Evolutionary conservation across 2,329 filamentous ascomycete genomes (phyloP).

Genomic region (Botrytis sinoallii): DNA sequence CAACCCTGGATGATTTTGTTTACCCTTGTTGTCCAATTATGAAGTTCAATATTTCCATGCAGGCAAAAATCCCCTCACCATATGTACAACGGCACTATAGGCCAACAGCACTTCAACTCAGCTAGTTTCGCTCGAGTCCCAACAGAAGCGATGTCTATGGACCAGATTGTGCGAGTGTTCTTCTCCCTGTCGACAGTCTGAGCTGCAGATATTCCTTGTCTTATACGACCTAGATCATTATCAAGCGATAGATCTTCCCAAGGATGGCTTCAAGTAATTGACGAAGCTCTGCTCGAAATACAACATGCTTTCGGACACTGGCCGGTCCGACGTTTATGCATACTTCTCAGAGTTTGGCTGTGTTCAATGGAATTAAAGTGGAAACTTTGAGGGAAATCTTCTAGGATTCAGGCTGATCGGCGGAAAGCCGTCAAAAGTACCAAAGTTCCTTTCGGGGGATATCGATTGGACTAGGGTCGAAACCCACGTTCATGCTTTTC

Average conservation of each 20-base stretch:
- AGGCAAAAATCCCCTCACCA: background rate
- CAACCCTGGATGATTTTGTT: background rate
- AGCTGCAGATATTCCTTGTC: background rate
- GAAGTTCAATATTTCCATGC: slow-evolving; percentile 10
- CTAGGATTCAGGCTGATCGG: background rate
- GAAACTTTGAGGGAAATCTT: slow-evolving; percentile 3
- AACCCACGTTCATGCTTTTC: slow-evolving; percentile 8
- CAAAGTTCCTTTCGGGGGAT: background rate
- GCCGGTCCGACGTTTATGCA: background rate
- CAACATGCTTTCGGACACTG: background rate
- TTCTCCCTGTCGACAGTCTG: slow-evolving; percentile 2
- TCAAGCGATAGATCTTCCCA: slow-evolving; percentile 16
- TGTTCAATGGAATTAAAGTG: background rate
- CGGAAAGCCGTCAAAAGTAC: background rate
- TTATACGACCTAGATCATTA: slow-evolving; percentile 10
- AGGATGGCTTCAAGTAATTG: background rate
- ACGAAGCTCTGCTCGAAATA: background rate
- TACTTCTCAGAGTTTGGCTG: background rate
- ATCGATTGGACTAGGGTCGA: background rate
- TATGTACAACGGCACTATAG: background rate
- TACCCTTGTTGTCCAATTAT: slow-evolving; percentile 11
- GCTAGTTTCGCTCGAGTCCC: background rate
- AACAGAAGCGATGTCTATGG: slow-evolving; percentile 6
- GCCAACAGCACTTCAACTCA: background rate
- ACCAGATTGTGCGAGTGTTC: background rate